These are phyloP conservation scores for Bifiguratus adelaidae DNA, from an alignment of 192 early-diverging fungal genomes.

Conservation along the genomic window DNA sequence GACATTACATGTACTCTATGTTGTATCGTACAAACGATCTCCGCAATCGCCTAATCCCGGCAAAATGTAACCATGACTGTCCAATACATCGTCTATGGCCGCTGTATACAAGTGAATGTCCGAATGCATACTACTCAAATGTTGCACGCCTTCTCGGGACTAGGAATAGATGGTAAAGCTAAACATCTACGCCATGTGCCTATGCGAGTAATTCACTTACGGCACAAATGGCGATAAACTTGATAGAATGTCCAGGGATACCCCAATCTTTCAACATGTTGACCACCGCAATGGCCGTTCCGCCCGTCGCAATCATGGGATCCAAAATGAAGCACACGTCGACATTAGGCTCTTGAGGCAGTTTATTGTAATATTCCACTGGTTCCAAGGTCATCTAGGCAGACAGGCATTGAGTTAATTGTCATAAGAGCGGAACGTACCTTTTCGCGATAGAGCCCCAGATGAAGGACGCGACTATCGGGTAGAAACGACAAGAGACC, in stretches of 20 bases:
- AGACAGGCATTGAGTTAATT: not conserved
- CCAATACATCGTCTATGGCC: constrained; percentile 42
- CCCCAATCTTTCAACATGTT: constrained; percentile 78
- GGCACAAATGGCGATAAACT: constrained; percentile 53
- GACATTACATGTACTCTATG: too few relatives aligned
- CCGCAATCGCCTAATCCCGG: constrained; percentile 54
- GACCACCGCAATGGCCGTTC: constrained; percentile 65
- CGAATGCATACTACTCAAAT: constrained; percentile 24
- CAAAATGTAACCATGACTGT: constrained; percentile 34
- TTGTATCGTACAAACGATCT: constrained; percentile 55
- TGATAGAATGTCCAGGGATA: constrained; percentile 43
- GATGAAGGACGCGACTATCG: constrained; percentile 59
- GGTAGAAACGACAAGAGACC: constrained; percentile 53
- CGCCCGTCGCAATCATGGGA: constrained; percentile 77
- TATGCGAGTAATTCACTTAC: constrained; percentile 26
- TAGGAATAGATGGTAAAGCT: constrained; percentile 1
- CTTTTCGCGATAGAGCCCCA: constrained; percentile 77
- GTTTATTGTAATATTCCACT: constrained; percentile 91
- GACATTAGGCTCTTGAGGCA: constrained; percentile 54
- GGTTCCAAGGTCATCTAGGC: constrained; percentile 59
- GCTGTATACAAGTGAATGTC: constrained; percentile 47
- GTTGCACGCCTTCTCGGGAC: constrained; percentile 20
- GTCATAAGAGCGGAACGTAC: constrained; percentile 6
- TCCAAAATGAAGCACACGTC: constrained; percentile 68
- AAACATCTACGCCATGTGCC: not conserved